Evolutionary conservation across 1,139 yeast species (phyloP).

Genomic region (Pichia sp.): DNA sequence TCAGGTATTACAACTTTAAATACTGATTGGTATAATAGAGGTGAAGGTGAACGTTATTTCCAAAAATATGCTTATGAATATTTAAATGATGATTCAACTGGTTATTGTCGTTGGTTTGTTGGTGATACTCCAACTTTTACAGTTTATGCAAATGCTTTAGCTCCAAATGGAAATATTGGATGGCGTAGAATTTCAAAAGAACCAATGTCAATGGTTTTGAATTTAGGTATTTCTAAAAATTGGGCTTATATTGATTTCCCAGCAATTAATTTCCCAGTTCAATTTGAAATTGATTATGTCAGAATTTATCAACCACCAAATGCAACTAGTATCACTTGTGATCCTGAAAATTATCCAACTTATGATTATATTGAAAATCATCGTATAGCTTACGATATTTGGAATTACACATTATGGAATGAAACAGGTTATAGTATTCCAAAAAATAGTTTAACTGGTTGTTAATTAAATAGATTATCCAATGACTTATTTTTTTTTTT

Average conservation of each 20-base stretch:
- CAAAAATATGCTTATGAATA: conserved; percentile 80
- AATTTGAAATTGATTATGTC: conserved; percentile 48
- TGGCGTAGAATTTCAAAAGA: conserved; percentile 55
- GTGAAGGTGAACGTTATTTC: conserved; percentile 36
- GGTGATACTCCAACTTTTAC: conserved; percentile 52
- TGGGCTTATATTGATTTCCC: conserved; percentile 64
- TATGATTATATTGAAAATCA: conserved; percentile 46
- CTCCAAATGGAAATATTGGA: conserved; percentile 58
- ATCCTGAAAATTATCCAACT: conserved; percentile 51
- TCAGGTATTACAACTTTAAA: conserved; percentile 49
- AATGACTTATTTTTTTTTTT: neutral
- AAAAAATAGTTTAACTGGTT: conserved; percentile 28
- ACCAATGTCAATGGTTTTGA: conserved; percentile 56
- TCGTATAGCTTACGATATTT: conserved; percentile 40
- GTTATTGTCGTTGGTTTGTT: conserved; percentile 75
- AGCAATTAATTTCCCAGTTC: conserved; percentile 44
- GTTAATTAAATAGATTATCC: conserved; percentile 7
- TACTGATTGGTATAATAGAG: conserved; percentile 50
- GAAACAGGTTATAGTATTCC: conserved; percentile 33
- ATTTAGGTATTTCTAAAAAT: conserved; percentile 52
- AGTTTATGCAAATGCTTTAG: conserved; percentile 40
- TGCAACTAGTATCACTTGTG: conserved; percentile 42
- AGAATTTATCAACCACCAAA: conserved; percentile 54
- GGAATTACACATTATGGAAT: conserved; percentile 40
- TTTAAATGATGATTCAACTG: conserved; percentile 54